Percentiles rank a stretch among this genome's conserved stretches.
These are phyloP conservation scores for Penicillium sumatraense DNA, from an alignment of 2,329 filamentous ascomycete species.

Conservation along the genomic window DNA sequence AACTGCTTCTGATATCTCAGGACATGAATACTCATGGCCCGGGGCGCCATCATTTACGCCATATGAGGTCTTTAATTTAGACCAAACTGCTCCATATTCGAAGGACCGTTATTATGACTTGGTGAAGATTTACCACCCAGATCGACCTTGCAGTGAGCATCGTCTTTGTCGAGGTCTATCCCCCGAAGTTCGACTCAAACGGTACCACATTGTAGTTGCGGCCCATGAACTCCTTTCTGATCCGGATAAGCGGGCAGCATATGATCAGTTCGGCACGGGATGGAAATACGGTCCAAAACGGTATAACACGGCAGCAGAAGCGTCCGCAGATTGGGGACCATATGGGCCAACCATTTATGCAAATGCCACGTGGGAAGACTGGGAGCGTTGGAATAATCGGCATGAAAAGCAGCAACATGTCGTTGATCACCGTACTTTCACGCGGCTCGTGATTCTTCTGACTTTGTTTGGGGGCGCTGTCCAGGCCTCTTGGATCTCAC, in stretches of 20 bases:
- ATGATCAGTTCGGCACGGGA: constrained; percentile 80
- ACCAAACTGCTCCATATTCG: constrained; percentile 70
- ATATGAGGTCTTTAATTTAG: constrained; percentile 80
- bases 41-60: constrained; percentile 64
- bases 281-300: constrained; percentile 64
- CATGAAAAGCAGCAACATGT: constrained; percentile 50
- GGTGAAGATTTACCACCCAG: constrained; percentile 95
- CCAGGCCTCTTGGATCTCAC: constrained; percentile 72
- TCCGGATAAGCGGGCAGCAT: constrained; percentile 75
- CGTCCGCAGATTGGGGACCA: constrained; percentile 79
- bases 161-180: constrained; percentile 55
- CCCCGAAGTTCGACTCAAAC: constrained; percentile 72
- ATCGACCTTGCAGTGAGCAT: constrained; percentile 60
- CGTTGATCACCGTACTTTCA: constrained; percentile 82
- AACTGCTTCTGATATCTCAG: constrained; percentile 37
- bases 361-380: constrained; percentile 98
- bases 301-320: constrained; percentile 52
- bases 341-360: constrained; percentile 55
- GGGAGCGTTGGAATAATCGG: constrained; percentile 77
- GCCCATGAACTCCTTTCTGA: constrained; percentile 89
- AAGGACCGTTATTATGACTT: constrained; percentile 87
- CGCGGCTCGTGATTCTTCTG: constrained; percentile 70
- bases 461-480: constrained; percentile 71
- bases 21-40: constrained; percentile 46
- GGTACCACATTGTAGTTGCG: constrained; percentile 85